Base-by-base conservation (phyloP, 1,284 basidiomycete genomes). In the Fomitopsis pinicola region DNA sequence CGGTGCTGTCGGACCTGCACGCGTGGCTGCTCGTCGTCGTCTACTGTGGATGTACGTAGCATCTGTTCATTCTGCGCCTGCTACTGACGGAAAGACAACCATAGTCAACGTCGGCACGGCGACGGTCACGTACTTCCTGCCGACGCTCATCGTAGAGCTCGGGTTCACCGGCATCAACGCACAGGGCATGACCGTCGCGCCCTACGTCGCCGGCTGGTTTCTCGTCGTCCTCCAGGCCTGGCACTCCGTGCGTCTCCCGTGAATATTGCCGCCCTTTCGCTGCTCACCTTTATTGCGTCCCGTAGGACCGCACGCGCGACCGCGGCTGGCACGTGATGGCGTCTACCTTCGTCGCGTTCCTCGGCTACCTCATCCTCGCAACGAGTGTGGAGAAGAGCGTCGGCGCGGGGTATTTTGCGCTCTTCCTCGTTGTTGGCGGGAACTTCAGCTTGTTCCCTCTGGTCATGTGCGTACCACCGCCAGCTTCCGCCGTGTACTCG, bases 61-160 rank as follows among this genome's bases (percentile, higher is more conserved):
- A 19, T 26, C 14, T 38, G 22, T 17, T 33, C 7, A 9, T 52
- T 42, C 46, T 33, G 26, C 22, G n/a, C n/a, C 9, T 36, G 35
- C 12, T 14, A 36, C 7, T 45, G 42, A 38, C 28, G n/a, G 42
- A 58, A 42, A 15, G 7, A 42, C n/a, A 22, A 35, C 3, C 57
- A 19, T 57, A 84, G 82, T 83, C 70, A 84, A 84, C 62, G 78
- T 84, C 58, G 82, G 82, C 7, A 81, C 82, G 26, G 82, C 82
- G 5, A 84, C 82, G 0, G 72, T 83, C 19, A 79, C 82, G 0
- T 84, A 84, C 66, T 84, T 85, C 70, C 64, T 85, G 42, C 82
- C 83, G 17, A 83, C 81, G 82, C 73, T 85, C 40, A 83, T 83
- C 69, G 80, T 78, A 58, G 74, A 73, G 42, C 78, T 85, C 57